phyloP scores from a whole-genome alignment of 169 alveolate genomes.

The Miamiensis avidus region DNA sequence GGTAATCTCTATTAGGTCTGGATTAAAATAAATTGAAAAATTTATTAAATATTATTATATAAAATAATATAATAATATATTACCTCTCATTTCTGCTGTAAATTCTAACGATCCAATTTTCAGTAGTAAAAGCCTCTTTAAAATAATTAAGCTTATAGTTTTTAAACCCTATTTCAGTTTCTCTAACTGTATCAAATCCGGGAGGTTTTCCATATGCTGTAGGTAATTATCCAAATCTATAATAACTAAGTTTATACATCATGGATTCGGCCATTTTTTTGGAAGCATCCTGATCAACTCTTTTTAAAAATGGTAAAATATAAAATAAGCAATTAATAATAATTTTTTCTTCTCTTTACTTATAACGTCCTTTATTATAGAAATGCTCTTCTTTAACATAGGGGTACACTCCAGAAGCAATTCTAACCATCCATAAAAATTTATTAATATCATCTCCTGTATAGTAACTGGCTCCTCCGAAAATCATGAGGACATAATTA shows the following conservation, averaged over 20 bases:
- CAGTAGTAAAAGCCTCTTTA: constrained; percentile 96
- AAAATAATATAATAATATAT: too few relatives aligned
- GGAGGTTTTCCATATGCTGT: constrained; percentile 69
- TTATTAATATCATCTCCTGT: constrained; percentile 98
- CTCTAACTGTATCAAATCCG: constrained; percentile 94
- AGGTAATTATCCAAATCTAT: constrained; percentile 89
- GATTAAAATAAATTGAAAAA: neutral
- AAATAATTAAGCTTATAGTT: constrained; percentile 87
- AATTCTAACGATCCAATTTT: constrained; percentile 97
- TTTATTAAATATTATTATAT: too few relatives aligned
- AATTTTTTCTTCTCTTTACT: neutral
- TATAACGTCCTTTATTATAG: constrained; percentile 53
- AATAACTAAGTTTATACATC: constrained; percentile 93
- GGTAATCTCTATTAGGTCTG: neutral
- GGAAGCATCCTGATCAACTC: constrained; percentile 93
- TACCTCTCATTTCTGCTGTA: constrained; percentile 78
- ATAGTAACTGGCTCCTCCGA: constrained; percentile 96
- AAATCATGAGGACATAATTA: constrained; percentile 94
- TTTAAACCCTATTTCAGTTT: constrained; percentile 76
- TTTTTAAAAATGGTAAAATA: constrained; percentile 62
- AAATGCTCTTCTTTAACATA: constrained; percentile 87
- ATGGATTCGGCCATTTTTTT: constrained; percentile 89
- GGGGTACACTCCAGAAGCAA: constrained; percentile 95
- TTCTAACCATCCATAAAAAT: constrained; percentile 97
- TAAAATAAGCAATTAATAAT: constrained; percentile 32